Conservation (phyloP, 345 rosid species). For the Zanthoxylum bungeanum region DNA sequence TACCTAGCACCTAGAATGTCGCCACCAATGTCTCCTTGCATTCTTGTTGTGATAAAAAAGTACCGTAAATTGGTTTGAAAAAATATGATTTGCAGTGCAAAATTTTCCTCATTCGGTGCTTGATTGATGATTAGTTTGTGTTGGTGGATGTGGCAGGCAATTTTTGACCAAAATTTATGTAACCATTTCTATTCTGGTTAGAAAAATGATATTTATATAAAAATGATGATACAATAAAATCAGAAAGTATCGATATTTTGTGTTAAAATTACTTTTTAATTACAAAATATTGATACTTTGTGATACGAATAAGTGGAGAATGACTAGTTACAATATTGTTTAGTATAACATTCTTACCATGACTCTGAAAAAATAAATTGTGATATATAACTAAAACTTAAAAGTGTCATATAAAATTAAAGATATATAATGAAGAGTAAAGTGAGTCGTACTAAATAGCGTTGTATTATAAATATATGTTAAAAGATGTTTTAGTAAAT, state of each 20-base stretch:
- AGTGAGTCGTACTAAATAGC: background rate
- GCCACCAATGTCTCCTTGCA: background rate
- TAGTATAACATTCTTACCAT: too few relatives aligned
- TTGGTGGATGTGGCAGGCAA: background rate
- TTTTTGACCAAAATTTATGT: background rate
- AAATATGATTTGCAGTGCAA: background rate
- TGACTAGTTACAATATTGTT: too few relatives aligned
- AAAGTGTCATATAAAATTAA: background rate
- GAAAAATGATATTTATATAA: too few relatives aligned
- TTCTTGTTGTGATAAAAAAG: background rate
- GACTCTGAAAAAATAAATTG: too few relatives aligned
- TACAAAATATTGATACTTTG: too few relatives aligned
- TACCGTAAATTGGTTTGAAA: conserved; percentile 5
- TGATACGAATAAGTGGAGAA: too few relatives aligned
- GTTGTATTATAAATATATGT: background rate
- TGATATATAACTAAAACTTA: too few relatives aligned
- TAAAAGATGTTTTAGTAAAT: background rate
- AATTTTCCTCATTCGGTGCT: conserved; percentile 8
- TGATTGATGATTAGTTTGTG: conserved; percentile 1
- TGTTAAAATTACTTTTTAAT: too few relatives aligned
- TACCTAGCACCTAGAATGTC: background rate
- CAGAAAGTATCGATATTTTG: too few relatives aligned
- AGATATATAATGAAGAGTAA: too few relatives aligned
- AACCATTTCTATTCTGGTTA: background rate
- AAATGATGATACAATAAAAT: too few relatives aligned